These are phyloP conservation scores for Tardiomyces digboiensis DNA, from an alignment of 1,139 yeast genomes.

Conservation along the genomic window DNA sequence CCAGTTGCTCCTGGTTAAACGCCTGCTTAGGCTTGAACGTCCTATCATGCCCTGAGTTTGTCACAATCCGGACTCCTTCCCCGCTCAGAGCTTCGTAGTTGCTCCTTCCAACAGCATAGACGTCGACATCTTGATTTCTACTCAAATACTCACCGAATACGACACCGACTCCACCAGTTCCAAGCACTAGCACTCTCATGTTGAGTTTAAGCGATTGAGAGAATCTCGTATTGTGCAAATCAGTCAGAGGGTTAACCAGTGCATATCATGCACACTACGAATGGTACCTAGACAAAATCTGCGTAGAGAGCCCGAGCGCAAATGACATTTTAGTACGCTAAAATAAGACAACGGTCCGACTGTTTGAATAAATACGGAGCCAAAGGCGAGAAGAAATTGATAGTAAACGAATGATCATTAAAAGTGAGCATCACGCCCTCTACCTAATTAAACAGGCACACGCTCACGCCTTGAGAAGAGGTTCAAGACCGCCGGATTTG, in stretches of 20 bases:
- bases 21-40: not conserved
- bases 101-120: not conserved
- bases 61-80: not conserved
- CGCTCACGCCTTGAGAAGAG: constrained; percentile 10
- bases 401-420: too few relatives aligned
- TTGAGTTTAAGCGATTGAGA: too few relatives aligned
- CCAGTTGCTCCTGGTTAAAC: constrained; percentile 1
- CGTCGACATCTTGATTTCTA: not conserved
- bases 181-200: constrained; percentile 1
- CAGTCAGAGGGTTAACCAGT: too few relatives aligned
- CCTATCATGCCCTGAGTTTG: not conserved
- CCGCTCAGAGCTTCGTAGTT: not conserved
- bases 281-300: too few relatives aligned
- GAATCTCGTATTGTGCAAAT: too few relatives aligned
- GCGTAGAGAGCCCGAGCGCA: too few relatives aligned
- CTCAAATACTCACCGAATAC: not conserved
- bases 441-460: not conserved
- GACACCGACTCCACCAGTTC: constrained; percentile 1
- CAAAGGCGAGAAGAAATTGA: too few relatives aligned
- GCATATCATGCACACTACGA: too few relatives aligned
- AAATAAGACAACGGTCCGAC: too few relatives aligned
- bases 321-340: too few relatives aligned
- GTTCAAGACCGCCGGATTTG: constrained; percentile 16
- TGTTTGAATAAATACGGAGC: too few relatives aligned
- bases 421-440: too few relatives aligned